Conservation (phyloP, 257 asterid genomes). For the Fraxinus pennsylvanica region DNA sequence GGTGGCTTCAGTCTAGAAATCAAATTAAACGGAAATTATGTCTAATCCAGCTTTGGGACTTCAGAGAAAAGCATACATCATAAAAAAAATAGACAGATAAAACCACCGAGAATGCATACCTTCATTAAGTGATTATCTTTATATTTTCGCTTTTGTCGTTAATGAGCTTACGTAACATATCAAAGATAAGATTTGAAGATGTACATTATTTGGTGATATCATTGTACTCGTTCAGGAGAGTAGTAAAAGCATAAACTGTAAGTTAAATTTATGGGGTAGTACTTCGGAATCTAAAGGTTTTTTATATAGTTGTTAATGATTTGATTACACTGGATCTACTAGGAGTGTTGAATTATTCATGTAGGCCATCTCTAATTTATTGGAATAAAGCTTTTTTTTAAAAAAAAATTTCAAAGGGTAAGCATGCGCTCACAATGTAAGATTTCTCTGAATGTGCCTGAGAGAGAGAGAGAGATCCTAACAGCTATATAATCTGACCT, state of each 20-base stretch:
- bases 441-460: background rate
- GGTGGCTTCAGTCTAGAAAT: slow-evolving; percentile 74
- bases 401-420: background rate
- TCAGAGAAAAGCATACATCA: background rate
- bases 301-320: background rate
- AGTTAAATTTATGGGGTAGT: background rate
- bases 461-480: slow-evolving; percentile 17
- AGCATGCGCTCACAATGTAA: too few species aligned
- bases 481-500: slow-evolving; percentile 47
- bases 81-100: background rate
- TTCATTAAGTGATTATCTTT: background rate
- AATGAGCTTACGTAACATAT: background rate
- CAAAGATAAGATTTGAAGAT: background rate
- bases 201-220: background rate
- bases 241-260: background rate
- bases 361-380: background rate
- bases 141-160: background rate
- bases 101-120: background rate
- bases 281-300: background rate
- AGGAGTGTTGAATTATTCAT: background rate
- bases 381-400: background rate
- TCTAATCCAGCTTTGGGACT: background rate
- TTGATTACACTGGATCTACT: background rate
- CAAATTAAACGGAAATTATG: background rate
- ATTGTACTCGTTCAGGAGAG: background rate